These are phyloP conservation scores for Solanum hybrid DNA, from an alignment of 305 asterid species.

Conservation along the genomic window DNA sequence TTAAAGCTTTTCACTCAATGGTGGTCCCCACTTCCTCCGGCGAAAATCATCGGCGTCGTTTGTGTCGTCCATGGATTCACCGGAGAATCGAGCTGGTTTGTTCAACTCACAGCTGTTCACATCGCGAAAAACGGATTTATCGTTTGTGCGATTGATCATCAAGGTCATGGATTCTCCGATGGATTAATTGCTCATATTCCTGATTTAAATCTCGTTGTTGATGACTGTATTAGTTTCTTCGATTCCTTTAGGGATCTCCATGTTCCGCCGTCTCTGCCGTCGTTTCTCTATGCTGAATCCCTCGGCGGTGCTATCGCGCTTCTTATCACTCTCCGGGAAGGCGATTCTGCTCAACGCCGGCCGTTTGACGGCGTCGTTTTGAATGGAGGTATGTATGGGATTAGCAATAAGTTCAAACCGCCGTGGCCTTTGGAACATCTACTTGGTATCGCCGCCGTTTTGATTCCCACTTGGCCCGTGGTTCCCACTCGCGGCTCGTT, in stretches of 20 bases:
- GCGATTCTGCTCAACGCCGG: slow-evolving; percentile 29
- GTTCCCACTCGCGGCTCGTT: slow-evolving; percentile 84
- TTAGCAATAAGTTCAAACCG: slow-evolving; percentile 80
- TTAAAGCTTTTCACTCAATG: slow-evolving; percentile 85
- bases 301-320: slow-evolving; percentile 84
- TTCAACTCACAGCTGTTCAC: slow-evolving; percentile 81
- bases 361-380: slow-evolving; percentile 65
- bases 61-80: slow-evolving; percentile 89
- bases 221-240: slow-evolving; percentile 47
- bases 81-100: slow-evolving; percentile 91
- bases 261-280: slow-evolving; percentile 37
- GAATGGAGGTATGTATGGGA: slow-evolving; percentile 95
- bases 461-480: slow-evolving; percentile 78
- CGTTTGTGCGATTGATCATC: slow-evolving; percentile 90
- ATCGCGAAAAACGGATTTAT: slow-evolving; percentile 75
- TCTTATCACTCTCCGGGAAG: slow-evolving; percentile 59
- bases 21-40: slow-evolving; percentile 54
- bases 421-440: slow-evolving; percentile 95
- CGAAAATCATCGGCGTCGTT: slow-evolving; percentile 46
- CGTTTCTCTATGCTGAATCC: slow-evolving; percentile 78
- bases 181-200: slow-evolving; percentile 72
- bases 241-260: slow-evolving; percentile 35
- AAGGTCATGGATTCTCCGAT: slow-evolving; percentile 87
- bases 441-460: slow-evolving; percentile 57
- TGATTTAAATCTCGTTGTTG: slow-evolving; percentile 56